Evolutionary conservation across 306 rosid genomes (phyloP).

Genomic region (Gynostemma pentaphyllum): DNA sequence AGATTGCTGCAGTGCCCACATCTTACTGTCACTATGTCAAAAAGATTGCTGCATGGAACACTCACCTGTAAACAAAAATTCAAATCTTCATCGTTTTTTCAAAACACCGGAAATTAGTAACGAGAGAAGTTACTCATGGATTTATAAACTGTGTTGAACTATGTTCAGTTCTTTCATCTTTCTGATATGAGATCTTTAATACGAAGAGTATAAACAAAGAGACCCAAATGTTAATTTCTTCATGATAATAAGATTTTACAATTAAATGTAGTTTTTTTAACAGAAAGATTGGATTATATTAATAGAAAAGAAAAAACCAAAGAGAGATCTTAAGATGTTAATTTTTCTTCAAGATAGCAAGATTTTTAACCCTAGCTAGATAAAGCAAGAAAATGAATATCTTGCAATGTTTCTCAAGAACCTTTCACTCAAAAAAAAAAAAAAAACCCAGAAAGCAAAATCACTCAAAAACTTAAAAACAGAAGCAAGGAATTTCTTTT

Average conservation of each 20-base stretch:
- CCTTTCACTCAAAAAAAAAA: neutral
- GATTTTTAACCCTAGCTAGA: neutral
- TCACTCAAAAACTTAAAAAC: neutral
- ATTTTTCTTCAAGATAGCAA: neutral
- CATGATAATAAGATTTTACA: too few relatives aligned
- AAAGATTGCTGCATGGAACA: constrained; percentile 93
- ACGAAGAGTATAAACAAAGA: too few relatives aligned
- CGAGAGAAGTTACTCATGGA: too few relatives aligned
- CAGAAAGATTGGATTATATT: neutral
- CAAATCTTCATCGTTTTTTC: neutral
- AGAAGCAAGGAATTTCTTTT: too few relatives aligned
- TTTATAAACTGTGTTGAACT: too few relatives aligned
- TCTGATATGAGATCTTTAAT: too few relatives aligned
- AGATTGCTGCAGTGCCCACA: constrained; percentile 99
- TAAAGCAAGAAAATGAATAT: neutral
- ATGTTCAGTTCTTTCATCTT: too few relatives aligned
- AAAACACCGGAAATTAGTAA: too few relatives aligned
- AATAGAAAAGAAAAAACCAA: neutral
- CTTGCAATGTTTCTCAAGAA: too few relatives aligned
- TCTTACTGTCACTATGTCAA: constrained; percentile 96
- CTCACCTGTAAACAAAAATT: constrained; percentile 51
- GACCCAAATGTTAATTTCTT: too few relatives aligned
- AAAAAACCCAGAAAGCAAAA: neutral
- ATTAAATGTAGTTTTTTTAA: neutral
- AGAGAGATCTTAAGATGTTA: neutral